phyloP scores from a whole-genome alignment of 768 basidiomycete species.

The Suillus clintonianus region DNA sequence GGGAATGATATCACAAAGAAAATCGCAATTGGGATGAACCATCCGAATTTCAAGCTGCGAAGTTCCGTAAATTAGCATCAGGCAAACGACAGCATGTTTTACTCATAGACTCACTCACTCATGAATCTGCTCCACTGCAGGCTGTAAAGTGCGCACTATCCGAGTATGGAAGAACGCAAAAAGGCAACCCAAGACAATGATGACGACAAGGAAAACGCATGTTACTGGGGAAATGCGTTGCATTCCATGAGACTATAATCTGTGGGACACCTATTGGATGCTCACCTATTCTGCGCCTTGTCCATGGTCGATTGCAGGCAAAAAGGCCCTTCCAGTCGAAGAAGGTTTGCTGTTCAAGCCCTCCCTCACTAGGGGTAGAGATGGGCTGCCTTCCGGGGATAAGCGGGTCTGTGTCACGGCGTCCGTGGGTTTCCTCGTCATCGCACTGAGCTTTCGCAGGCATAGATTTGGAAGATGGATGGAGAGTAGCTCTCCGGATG shows the following conservation, averaged over 20 bases:
- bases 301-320: neutral
- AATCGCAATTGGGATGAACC: slow-evolving; percentile 70
- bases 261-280: neutral
- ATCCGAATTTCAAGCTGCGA: slow-evolving; percentile 53
- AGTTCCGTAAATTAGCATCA: neutral
- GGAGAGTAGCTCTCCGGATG: neutral
- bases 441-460: neutral
- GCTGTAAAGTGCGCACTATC: slow-evolving; percentile 43
- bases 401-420: neutral
- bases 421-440: neutral
- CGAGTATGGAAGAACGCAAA: slow-evolving; percentile 59
- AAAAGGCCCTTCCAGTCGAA: neutral
- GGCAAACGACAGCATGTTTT: neutral
- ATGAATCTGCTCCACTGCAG: slow-evolving; percentile 42
- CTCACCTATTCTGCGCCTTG: neutral
- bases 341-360: neutral
- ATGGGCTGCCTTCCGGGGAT: neutral
- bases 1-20: slow-evolving; percentile 81
- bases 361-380: neutral
- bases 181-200: slow-evolving; percentile 51
- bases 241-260: neutral
- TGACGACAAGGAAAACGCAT: slow-evolving; percentile 46
- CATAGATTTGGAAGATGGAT: neutral
- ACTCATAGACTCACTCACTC: slow-evolving; percentile 19
- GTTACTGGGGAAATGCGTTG: slow-evolving; percentile 27